phyloP scores from a whole-genome alignment of 768 basidiomycete species.

The Gloeostereum incarnatum region DNA sequence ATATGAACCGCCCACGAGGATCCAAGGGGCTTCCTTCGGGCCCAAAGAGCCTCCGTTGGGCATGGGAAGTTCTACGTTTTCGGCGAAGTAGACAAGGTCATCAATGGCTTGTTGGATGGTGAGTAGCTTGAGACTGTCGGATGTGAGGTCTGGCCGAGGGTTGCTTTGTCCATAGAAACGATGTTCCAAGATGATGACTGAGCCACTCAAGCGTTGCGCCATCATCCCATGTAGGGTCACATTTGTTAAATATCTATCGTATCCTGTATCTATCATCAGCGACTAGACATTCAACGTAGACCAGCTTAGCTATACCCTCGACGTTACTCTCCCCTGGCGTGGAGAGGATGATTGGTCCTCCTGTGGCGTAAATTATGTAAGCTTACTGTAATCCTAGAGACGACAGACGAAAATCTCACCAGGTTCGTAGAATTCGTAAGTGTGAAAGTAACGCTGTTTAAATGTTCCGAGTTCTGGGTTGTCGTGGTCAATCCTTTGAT shows the following conservation, averaged over 20 bases:
- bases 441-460: conserved; percentile 39
- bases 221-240: conserved; percentile 31
- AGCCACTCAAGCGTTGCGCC: conserved; percentile 32
- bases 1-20: conserved; percentile 12
- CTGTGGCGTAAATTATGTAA: conserved; percentile 6
- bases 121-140: conserved; percentile 27
- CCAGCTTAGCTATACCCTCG: conserved; percentile 12
- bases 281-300: not conserved
- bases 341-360: conserved; percentile 28
- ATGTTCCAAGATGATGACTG: conserved; percentile 35
- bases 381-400: not conserved
- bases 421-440: conserved; percentile 32
- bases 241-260: conserved; percentile 31
- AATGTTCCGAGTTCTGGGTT: conserved; percentile 39
- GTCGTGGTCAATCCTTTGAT: conserved; percentile 33
- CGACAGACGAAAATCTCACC: conserved; percentile 7
- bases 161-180: conserved; percentile 43
- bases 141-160: conserved; percentile 31
- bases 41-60: conserved; percentile 30
- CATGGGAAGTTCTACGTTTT: conserved; percentile 36
- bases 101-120: conserved; percentile 44
- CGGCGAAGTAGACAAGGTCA: conserved; percentile 39
- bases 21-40: conserved; percentile 9
- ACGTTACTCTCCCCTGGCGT: conserved; percentile 35
- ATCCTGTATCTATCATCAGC: conserved; percentile 12